Evolutionary conservation across 345 rosid species (phyloP), one percentile per base, ranked within the genome.

Genomic region (Salix udensis): DNA sequence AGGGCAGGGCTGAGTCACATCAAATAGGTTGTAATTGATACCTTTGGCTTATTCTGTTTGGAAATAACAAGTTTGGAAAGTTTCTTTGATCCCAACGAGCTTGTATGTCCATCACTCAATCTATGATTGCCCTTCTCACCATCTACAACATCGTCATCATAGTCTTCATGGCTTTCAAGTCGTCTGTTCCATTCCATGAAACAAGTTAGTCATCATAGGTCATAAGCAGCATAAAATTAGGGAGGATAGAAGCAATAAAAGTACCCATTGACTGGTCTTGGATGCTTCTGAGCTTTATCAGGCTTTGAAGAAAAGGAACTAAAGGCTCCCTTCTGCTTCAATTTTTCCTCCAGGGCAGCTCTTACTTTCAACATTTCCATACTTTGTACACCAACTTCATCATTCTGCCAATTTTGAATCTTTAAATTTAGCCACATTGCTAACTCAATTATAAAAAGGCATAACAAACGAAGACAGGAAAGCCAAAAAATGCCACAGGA

Each of bases 91-190:
- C 67, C 72, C 74, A 78, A 73, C 26, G 76, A 81, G 67, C 75
- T 76, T 11, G 72, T 72, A 34, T 71, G 76, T 39, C 77, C 83
- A 60, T 78, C 82, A 50, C 67, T 82, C 44, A 61, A 80, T 76
- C 78, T 82, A 61, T 1, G 65, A 68, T 28, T 58, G 69, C 81
- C 78, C 66, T 74, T 87, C 68, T 81, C 83, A 72, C 64, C 74
- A 78, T 85, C 82, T 74, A 85, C 68, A 44, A 87, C 88, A 82
- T 91, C 92, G 69, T 95, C 97, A 71, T 84, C 93, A 72, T 87
- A 94, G 82, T 95, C 97, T 76, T 89, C 95, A 84, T 80, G 84
- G 34, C 97, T 86, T 82, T 94, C 94, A 73, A 95, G 89, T 79
- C 74, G 85, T 80, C 96, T 95, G 89, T 81, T 58, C 77, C 61